A percentile compares a stretch with the other conserved stretches of the same genome.
These are phyloP conservation scores for Halophytophthora polymorphica DNA, from an alignment of 352 stramenopile genomes.

Conservation along the genomic window DNA sequence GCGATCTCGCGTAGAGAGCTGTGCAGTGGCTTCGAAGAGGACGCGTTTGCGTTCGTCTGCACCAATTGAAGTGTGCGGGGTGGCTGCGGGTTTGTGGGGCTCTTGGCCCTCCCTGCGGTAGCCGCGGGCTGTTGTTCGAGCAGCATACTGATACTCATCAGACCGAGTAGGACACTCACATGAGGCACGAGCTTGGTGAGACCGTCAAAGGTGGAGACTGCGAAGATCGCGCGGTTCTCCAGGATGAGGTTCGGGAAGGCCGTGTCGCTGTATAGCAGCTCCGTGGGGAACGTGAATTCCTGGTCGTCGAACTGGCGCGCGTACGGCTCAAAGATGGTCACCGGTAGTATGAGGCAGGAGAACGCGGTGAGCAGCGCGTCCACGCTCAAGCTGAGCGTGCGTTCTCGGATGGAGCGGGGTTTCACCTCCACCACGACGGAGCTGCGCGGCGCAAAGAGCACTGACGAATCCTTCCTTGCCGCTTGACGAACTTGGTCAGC, in stretches of 20 bases:
- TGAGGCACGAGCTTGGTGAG: conserved; percentile 34
- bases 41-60: not conserved
- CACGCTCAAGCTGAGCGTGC: conserved; percentile 20
- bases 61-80: not conserved
- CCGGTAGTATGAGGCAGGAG: conserved; percentile 9
- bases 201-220: conserved; percentile 21
- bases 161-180: conserved; percentile 32
- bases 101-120: too few relatives aligned
- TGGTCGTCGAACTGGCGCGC: conserved; percentile 23
- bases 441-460: not conserved
- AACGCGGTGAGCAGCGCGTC: conserved; percentile 7
- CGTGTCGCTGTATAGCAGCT: conserved; percentile 42
- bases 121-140: conserved; percentile 18
- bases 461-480: not conserved
- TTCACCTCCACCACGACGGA: not conserved
- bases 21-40: not conserved
- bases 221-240: conserved; percentile 43
- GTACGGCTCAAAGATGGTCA: conserved; percentile 22
- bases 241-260: conserved; percentile 42
- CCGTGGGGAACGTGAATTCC: conserved; percentile 27
- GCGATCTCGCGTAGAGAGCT: conserved; percentile 7
- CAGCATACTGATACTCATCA: conserved; percentile 30
- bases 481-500: not conserved
- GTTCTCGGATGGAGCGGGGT: conserved; percentile 12
- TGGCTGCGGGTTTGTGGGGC: not conserved